Evolutionary conservation across 2,329 filamentous ascomycete species (phyloP).

Genomic region (Hypoxylon sp.): DNA sequence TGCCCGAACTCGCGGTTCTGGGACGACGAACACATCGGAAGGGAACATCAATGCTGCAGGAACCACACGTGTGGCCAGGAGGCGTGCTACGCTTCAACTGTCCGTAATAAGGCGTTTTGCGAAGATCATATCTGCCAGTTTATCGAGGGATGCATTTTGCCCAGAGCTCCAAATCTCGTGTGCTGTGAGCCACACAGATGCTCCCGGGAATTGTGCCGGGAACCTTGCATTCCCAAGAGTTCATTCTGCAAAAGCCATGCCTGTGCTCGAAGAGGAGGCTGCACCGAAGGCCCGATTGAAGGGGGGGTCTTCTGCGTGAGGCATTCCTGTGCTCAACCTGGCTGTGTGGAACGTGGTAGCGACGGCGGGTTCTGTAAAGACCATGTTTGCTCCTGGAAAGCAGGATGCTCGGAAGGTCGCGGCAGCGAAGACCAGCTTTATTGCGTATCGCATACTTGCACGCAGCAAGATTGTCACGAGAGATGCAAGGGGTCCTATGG

Average conservation of each 20-base stretch:
- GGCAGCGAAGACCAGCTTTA: conserved; percentile 31
- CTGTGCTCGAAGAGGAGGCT: conserved; percentile 30
- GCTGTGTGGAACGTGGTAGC: conserved; percentile 25
- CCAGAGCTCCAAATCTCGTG: conserved; percentile 20
- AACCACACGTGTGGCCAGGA: conserved; percentile 36
- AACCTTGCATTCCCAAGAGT: conserved; percentile 28
- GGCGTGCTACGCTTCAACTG: conserved; percentile 25
- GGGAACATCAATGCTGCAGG: conserved; percentile 37
- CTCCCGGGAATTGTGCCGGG: conserved; percentile 14
- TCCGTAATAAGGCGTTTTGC: conserved; percentile 35
- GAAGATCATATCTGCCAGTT: conserved; percentile 38
- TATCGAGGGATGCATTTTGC: conserved; percentile 25
- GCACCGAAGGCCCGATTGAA: conserved; percentile 29
- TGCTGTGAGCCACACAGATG: conserved; percentile 36
- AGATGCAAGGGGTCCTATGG: conserved; percentile 33
- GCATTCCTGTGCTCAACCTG: conserved; percentile 28
- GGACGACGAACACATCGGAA: conserved; percentile 22
- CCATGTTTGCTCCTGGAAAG: conserved; percentile 39
- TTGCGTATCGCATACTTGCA: conserved; percentile 41
- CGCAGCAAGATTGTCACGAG: conserved; percentile 23
- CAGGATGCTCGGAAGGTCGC: conserved; percentile 32
- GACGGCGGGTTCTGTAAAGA: conserved; percentile 37
- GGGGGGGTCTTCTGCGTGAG: conserved; percentile 31
- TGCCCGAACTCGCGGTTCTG: conserved; percentile 39
- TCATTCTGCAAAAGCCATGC: conserved; percentile 33